A percentile compares a stretch with the other conserved stretches of the same genome.
These are phyloP conservation scores for Tribonema minus DNA, from an alignment of 108 stramenopile genomes.

Conservation along the genomic window DNA sequence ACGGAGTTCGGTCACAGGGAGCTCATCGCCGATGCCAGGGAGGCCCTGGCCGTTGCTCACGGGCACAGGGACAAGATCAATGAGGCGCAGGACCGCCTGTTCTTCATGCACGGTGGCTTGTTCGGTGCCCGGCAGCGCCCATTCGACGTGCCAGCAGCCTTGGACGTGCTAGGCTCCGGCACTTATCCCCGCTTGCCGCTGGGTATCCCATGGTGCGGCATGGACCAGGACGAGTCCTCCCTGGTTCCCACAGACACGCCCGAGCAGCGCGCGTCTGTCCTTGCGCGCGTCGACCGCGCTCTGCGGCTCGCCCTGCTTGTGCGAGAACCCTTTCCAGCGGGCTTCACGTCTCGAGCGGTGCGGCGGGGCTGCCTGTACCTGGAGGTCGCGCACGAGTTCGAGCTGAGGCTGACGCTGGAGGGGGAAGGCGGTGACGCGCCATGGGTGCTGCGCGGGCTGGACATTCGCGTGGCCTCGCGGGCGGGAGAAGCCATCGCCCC, in stretches of 20 bases:
- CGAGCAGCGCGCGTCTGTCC: background rate
- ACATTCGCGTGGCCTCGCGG: conserved; percentile 6
- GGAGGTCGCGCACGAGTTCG: conserved; percentile 15
- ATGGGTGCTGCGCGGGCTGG: conserved; percentile 10
- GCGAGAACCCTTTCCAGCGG: conserved; percentile 16
- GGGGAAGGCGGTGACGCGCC: conserved; percentile 9
- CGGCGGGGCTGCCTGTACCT: conserved; percentile 14
- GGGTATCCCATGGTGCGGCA: conserved; percentile 28
- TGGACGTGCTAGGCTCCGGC: conserved; percentile 30
- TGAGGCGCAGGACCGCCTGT: conserved; percentile 35
- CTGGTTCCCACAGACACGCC: background rate
- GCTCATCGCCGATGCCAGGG: conserved; percentile 13
- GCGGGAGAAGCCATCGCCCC: conserved; percentile 30
- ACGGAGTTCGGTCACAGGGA: conserved; percentile 2
- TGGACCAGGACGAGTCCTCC: conserved; percentile 16
- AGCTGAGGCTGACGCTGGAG: conserved; percentile 36
- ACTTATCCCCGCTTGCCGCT: conserved; percentile 21
- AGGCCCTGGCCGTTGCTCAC: conserved; percentile 12
- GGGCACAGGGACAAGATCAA: conserved; percentile 38
- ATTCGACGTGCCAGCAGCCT: conserved; percentile 28
- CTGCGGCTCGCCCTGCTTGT: conserved; percentile 19
- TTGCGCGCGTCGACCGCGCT: conserved; percentile 10
- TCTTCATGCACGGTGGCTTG: conserved; percentile 42
- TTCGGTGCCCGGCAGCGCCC: conserved; percentile 37
- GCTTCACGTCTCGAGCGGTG: conserved; percentile 10